These are phyloP conservation scores for Hyphopichia khmerensis DNA, from an alignment of 1,139 yeast genomes.

Conservation along the genomic window DNA sequence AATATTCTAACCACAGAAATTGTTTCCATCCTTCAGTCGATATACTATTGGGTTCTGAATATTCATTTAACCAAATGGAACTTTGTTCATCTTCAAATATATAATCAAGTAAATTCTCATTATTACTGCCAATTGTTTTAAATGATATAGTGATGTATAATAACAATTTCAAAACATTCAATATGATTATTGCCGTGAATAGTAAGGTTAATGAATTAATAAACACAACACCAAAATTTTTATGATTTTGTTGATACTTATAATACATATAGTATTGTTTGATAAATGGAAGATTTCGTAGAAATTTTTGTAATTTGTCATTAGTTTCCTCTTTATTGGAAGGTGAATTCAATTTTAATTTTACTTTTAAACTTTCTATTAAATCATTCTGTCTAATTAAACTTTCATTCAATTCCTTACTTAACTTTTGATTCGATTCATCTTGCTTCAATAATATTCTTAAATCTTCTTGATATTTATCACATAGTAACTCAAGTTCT, in stretches of 20 bases:
- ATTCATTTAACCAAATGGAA: conserved; percentile 7
- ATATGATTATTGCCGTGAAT: conserved; percentile 19
- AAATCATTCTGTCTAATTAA: conserved; percentile 23
- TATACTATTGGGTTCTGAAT: neutral
- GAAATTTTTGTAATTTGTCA: neutral
- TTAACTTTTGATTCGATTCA: conserved; percentile 11
- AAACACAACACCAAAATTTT: conserved; percentile 17
- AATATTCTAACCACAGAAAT: conserved; percentile 31
- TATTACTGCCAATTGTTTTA: conserved; percentile 2
- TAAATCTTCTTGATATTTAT: conserved; percentile 21
- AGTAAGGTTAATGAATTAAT: conserved; percentile 23
- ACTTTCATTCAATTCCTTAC: conserved; percentile 16
- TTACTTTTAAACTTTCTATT: conserved; percentile 18
- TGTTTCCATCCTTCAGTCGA: conserved; percentile 35
- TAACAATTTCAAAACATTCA: conserved; percentile 15
- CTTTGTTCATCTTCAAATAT: conserved; percentile 21
- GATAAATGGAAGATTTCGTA: conserved; percentile 28
- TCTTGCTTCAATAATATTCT: conserved; percentile 14
- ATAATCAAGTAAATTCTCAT: conserved; percentile 10
- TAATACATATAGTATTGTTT: conserved; percentile 30
- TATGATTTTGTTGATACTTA: conserved; percentile 26
- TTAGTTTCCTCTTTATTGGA: neutral
- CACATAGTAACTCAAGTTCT: conserved; percentile 21
- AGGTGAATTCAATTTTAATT: conserved; percentile 22
- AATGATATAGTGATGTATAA: conserved; percentile 14